These are phyloP conservation scores for Nosema bombycis DNA, from an alignment of 371 early-diverging fungal genomes.

Conservation along the genomic window DNA sequence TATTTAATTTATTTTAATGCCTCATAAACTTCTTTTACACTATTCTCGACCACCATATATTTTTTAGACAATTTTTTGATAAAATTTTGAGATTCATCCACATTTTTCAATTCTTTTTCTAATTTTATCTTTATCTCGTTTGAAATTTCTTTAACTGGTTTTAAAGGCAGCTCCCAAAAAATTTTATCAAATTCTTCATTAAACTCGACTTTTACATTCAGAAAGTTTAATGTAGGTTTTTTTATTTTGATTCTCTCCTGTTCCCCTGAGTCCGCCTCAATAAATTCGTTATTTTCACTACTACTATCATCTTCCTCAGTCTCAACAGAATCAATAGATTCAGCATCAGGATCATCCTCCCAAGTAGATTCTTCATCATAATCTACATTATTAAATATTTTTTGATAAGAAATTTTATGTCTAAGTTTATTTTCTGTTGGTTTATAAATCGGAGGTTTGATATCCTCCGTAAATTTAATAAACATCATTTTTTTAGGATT, in stretches of 20 bases:
- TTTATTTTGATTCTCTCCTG: neutral
- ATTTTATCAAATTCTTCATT: neutral
- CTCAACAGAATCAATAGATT: constrained; percentile 6
- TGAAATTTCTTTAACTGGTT: neutral
- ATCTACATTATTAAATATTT: constrained; percentile 10
- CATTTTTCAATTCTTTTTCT: neutral
- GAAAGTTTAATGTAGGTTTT: constrained; percentile 7
- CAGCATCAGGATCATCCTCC: constrained; percentile 16
- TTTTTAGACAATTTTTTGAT: neutral
- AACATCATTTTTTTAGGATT: constrained; percentile 23
- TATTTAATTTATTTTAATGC: no score
- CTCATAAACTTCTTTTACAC: neutral
- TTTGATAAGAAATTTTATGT: neutral
- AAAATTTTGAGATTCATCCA: neutral
- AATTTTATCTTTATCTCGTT: neutral
- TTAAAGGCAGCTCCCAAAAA: neutral
- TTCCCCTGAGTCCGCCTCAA: constrained; percentile 7
- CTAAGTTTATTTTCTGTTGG: neutral
- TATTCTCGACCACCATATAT: neutral
- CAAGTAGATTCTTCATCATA: constrained; percentile 30
- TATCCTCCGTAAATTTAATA: constrained; percentile 10
- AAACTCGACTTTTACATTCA: neutral
- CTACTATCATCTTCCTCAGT: constrained; percentile 2
- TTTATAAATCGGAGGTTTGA: constrained; percentile 4
- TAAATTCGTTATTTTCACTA: neutral